phyloP scores from a whole-genome alignment of 2,329 filamentous ascomycete species.

The Calycina herbarum region DNA sequence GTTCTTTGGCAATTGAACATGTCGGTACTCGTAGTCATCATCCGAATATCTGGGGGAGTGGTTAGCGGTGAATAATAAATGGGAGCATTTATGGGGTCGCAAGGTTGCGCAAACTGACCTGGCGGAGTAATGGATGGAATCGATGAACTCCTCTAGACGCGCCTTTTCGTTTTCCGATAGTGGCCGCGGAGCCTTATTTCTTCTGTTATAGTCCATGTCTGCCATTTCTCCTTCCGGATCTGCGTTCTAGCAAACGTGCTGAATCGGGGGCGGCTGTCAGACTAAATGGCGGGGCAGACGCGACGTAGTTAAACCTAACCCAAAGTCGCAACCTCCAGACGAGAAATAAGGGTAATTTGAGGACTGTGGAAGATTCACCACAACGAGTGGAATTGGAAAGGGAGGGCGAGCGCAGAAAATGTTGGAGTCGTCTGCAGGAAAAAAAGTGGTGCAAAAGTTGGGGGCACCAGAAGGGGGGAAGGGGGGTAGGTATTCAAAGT shows the following conservation, averaged over 20 bases:
- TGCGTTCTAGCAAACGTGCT: slow-evolving; percentile 5
- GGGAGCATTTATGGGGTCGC: background rate
- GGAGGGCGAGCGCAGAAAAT: background rate
- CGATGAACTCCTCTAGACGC: slow-evolving; percentile 85
- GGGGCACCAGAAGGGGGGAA: background rate
- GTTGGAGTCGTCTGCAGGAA: background rate
- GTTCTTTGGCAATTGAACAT: slow-evolving; percentile 94
- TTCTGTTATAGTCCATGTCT: slow-evolving; percentile 67
- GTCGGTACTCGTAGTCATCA: slow-evolving; percentile 90
- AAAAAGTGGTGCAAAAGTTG: slow-evolving; percentile 9
- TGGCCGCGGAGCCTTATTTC: slow-evolving; percentile 82
- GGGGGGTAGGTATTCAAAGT: slow-evolving; percentile 6
- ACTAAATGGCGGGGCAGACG: slow-evolving; percentile 19
- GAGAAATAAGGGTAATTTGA: background rate
- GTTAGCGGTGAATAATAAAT: slow-evolving; percentile 12
- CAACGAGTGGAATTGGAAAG: background rate
- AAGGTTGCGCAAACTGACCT: slow-evolving; percentile 57
- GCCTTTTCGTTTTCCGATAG: slow-evolving; percentile 79
- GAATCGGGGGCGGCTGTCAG: slow-evolving; percentile 2
- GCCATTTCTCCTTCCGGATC: slow-evolving; percentile 23
- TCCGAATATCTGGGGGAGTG: slow-evolving; percentile 75
- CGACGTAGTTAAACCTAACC: slow-evolving; percentile 15
- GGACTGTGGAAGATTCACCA: background rate
- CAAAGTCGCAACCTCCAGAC: slow-evolving; percentile 10
- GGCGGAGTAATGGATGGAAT: slow-evolving; percentile 92